Conservation (phyloP, 1,284 basidiomycete genomes). For the Boletus semigastroideus region DNA sequence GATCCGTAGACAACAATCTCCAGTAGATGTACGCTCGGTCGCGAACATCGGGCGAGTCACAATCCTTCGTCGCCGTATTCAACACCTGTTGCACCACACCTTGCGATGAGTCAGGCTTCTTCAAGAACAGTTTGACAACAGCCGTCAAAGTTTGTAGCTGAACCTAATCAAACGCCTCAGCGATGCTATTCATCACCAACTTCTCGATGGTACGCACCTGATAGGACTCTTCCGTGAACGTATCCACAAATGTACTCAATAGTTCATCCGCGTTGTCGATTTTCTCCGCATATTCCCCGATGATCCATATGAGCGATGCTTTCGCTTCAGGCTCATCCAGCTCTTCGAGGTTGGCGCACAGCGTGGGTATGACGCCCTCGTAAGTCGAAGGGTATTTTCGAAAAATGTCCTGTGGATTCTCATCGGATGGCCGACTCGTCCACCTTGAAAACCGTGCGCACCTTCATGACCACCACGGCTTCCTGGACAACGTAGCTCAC, state of each 20-base stretch:
- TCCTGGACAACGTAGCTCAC: conserved; percentile 99
- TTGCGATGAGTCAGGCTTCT: conserved; percentile 90
- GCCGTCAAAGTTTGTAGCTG: conserved; percentile 96
- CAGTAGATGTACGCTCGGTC: conserved; percentile 98
- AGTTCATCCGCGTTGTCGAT: conserved; percentile 97
- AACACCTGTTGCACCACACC: conserved; percentile 88
- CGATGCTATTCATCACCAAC: neutral
- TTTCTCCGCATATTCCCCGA: conserved; percentile 96
- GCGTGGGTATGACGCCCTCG: conserved; percentile 93
- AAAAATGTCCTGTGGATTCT: conserved; percentile 81
- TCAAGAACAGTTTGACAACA: conserved; percentile 95
- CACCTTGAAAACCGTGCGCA: conserved; percentile 28
- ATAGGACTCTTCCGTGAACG: conserved; percentile 92
- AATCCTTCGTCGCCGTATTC: conserved; percentile 94
- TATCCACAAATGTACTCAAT: conserved; percentile 86
- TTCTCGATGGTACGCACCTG: conserved; percentile 47
- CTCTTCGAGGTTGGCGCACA: conserved; percentile 95
- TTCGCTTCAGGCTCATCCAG: conserved; percentile 98
- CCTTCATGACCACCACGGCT: conserved; percentile 98
- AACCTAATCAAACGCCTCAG: conserved; percentile 48
- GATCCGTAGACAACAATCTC: conserved; percentile 90
- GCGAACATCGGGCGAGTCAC: conserved; percentile 95
- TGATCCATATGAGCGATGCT: conserved; percentile 97
- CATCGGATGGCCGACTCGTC: neutral
- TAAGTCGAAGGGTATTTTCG: conserved; percentile 97